These are phyloP conservation scores for Paramecium tetraurelia DNA, from an alignment of 73 alveolate genomes.

Conservation along the genomic window DNA sequence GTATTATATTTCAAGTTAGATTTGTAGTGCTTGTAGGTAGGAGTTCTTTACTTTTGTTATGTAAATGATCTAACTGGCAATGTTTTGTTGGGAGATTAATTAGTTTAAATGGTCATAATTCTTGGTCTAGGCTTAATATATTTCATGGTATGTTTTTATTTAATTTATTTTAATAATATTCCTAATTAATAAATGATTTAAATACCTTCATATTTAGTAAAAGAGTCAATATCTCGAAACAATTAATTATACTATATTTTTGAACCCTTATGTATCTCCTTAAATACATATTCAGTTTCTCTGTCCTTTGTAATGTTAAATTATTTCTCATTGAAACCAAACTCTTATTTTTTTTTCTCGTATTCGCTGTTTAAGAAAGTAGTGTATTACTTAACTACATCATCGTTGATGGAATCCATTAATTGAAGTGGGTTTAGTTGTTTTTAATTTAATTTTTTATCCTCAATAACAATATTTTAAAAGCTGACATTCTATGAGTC, in stretches of 20 bases:
- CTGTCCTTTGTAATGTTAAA: background rate
- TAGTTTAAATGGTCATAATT: background rate
- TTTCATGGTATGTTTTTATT: too few relatives aligned
- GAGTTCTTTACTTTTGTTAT: background rate
- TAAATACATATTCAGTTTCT: slow-evolving; percentile 7
- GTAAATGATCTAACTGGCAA: background rate
- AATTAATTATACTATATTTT: background rate
- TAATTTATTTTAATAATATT: background rate
- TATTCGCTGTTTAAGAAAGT: background rate
- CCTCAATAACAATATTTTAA: background rate
- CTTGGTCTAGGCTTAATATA: background rate
- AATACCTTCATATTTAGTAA: background rate
- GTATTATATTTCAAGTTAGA: background rate
- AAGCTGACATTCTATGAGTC: background rate
- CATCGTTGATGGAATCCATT: background rate
- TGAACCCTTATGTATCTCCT: background rate
- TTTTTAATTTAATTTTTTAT: background rate
- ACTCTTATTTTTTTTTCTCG: background rate
- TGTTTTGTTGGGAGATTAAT: too few relatives aligned
- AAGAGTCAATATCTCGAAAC: background rate
- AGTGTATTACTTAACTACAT: background rate
- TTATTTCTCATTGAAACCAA: slow-evolving; percentile 12
- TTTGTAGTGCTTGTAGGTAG: background rate
- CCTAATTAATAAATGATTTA: background rate
- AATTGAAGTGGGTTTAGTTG: background rate